Evolutionary conservation across 192 early-diverging fungal species (phyloP).

Genomic region (Coemansia sp.): DNA sequence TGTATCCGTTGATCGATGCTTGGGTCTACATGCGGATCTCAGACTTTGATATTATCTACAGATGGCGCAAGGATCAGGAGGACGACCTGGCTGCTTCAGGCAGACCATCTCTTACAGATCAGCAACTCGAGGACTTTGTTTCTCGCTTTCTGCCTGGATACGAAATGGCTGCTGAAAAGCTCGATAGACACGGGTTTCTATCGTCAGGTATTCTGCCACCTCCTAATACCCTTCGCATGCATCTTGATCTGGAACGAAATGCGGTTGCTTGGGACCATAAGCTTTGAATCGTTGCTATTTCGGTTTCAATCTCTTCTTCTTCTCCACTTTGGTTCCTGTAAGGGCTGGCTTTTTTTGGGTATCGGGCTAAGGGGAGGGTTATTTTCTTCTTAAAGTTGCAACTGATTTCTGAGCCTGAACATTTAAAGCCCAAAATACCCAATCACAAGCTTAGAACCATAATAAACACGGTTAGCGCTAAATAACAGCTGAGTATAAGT

Average conservation of each 20-base stretch:
- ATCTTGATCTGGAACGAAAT: slow-evolving; percentile 46
- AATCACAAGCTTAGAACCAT: not conserved
- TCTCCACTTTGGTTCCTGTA: no score
- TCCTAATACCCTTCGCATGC: slow-evolving; percentile 37
- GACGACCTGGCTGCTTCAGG: slow-evolving; percentile 49
- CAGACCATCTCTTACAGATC: slow-evolving; percentile 61
- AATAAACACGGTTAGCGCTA: not conserved
- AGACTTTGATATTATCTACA: slow-evolving; percentile 67
- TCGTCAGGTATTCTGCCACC: slow-evolving; percentile 28
- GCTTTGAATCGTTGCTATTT: not conserved
- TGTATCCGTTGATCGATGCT: slow-evolving; percentile 72
- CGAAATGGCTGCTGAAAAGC: slow-evolving; percentile 42
- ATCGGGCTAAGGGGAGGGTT: no score
- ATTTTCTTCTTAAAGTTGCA: no score
- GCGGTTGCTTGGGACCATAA: slow-evolving; percentile 43
- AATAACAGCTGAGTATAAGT: not conserved
- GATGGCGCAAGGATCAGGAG: slow-evolving; percentile 91
- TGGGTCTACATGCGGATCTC: slow-evolving; percentile 71
- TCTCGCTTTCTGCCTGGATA: slow-evolving; percentile 89
- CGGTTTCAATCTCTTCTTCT: not conserved
- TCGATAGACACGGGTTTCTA: slow-evolving; percentile 39
- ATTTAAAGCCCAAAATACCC: not conserved
- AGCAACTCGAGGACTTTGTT: slow-evolving; percentile 83
- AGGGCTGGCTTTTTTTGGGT: no score
- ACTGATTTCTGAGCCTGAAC: no score